These are phyloP conservation scores for Penicillium sp. DNA, from an alignment of 2,329 filamentous ascomycete genomes.

Conservation along the genomic window DNA sequence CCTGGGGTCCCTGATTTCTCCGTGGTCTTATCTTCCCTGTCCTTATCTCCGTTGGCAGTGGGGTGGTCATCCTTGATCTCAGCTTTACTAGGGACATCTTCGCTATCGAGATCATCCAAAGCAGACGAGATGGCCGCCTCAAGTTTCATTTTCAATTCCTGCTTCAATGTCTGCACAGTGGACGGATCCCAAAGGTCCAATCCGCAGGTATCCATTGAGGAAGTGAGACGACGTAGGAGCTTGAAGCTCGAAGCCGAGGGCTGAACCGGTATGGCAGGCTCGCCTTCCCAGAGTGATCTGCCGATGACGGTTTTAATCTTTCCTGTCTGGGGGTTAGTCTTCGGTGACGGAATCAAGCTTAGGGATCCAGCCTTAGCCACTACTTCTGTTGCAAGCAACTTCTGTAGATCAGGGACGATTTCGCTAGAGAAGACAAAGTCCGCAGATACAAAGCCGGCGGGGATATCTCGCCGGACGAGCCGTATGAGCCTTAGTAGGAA, in stretches of 20 bases:
- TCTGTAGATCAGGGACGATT: slow-evolving; percentile 64
- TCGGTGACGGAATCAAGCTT: slow-evolving; percentile 17
- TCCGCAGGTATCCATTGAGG: slow-evolving; percentile 67
- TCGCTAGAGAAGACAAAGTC: slow-evolving; percentile 54
- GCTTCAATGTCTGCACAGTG: slow-evolving; percentile 64
- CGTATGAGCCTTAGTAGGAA: slow-evolving; percentile 73
- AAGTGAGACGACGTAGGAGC: slow-evolving; percentile 64
- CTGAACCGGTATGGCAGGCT: slow-evolving; percentile 70
- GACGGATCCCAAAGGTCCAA: slow-evolving; percentile 76
- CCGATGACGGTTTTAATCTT: slow-evolving; percentile 56
- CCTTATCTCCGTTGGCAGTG: neutral
- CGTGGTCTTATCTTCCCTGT: neutral
- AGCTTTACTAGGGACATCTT: neutral
- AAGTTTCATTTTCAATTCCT: slow-evolving; percentile 53
- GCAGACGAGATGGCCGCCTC: slow-evolving; percentile 22
- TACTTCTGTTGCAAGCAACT: slow-evolving; percentile 57
- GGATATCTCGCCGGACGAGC: slow-evolving; percentile 67
- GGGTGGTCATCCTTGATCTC: neutral
- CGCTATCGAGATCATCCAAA: slow-evolving; percentile 22
- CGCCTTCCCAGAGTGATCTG: slow-evolving; percentile 75
- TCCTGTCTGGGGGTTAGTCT: slow-evolving; percentile 18
- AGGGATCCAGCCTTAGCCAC: slow-evolving; percentile 47
- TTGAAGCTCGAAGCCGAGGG: slow-evolving; percentile 73
- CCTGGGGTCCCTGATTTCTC: neutral
- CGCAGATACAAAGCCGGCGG: slow-evolving; percentile 47